Conservation (phyloP, 2,329 filamentous ascomycete genomes). For the Thielaviopsis musarum region DNA sequence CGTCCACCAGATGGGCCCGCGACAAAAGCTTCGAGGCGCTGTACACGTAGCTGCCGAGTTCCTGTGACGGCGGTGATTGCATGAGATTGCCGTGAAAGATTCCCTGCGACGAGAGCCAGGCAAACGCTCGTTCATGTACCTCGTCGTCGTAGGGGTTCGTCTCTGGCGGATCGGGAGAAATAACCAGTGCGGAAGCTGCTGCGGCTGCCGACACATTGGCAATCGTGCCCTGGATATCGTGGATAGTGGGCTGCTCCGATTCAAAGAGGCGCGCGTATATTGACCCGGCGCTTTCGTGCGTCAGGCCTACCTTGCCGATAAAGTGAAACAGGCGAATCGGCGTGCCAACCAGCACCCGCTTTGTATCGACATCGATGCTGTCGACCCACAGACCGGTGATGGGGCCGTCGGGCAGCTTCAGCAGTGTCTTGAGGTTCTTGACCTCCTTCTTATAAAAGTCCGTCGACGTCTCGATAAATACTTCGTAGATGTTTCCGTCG, state of each 20-base stretch:
- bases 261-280: constrained; percentile 85
- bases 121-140: constrained; percentile 56
- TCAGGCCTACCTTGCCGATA: constrained; percentile 56
- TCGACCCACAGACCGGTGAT: constrained; percentile 81
- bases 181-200: constrained; percentile 45
- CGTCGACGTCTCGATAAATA: constrained; percentile 81
- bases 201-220: constrained; percentile 23
- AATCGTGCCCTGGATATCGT: constrained; percentile 38
- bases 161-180: constrained; percentile 59
- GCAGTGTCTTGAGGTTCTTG: constrained; percentile 71
- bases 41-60: constrained; percentile 60
- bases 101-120: constrained; percentile 79
- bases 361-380: constrained; percentile 51
- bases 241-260: constrained; percentile 58
- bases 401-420: constrained; percentile 65
- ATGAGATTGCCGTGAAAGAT: constrained; percentile 73
- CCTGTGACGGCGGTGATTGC: constrained; percentile 37
- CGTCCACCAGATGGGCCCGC: constrained; percentile 56
- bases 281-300: constrained; percentile 64
- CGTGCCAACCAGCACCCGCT: constrained; percentile 67
- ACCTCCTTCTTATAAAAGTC: constrained; percentile 95
- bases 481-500: constrained; percentile 92
- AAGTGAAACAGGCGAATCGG: constrained; percentile 66
- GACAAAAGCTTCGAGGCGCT: constrained; percentile 63
- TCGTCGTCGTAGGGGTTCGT: constrained; percentile 37